Base-by-base conservation (phyloP, 768 basidiomycete species). In the Cubamyces sp. region DNA sequence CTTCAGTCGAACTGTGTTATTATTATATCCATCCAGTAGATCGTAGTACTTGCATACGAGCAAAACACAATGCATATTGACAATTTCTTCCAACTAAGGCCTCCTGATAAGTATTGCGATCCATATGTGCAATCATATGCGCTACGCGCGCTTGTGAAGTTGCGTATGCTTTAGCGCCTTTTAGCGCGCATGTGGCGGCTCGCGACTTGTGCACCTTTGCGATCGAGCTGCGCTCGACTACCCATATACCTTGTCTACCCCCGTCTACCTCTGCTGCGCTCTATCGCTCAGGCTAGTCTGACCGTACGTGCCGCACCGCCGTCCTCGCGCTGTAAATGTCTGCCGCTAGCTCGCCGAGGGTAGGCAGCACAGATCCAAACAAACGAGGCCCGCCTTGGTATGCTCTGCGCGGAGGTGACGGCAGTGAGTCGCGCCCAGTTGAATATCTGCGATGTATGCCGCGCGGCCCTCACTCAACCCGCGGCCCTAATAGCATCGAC, bases 401-500 rank as follows among this genome's bases (percentile, higher is more conserved):
- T 16, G 53, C 66, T 15, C 37, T 65, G 39, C 60, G 64, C 16
- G 64, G 61, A 45, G 52, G 55, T 55, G 67, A 68, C 45, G 63
- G 63, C 30, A 60, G 63, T 64, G 42, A 64, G 63, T 60, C 41
- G 45, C 40, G 46, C 37, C 19, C n/a, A 12, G n/a, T n/a, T n/a
- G 3, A 19, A 45, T 39, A 18, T 26, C 39, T 37, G 16, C 19
- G 21, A 25, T 25, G 30, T 28, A 18, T 3, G 41, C 46, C 21
- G 50, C 28, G 30, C 26, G 6, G 34, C 34, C 34, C 6, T 1
- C 9, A 34, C 34, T n/a, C 45, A 12, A 46, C 37, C 6, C 16
- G 39, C 12, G 18, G 37, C 21, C 40, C 16, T 16, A 68, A 37
- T 62, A 86, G 84, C 78, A 60, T 77, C 81, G 12, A 76, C 81